These are phyloP conservation scores for Cinnamomum micranthum DNA, from an alignment of 164 flowering plant genomes.

Conservation along the genomic window DNA sequence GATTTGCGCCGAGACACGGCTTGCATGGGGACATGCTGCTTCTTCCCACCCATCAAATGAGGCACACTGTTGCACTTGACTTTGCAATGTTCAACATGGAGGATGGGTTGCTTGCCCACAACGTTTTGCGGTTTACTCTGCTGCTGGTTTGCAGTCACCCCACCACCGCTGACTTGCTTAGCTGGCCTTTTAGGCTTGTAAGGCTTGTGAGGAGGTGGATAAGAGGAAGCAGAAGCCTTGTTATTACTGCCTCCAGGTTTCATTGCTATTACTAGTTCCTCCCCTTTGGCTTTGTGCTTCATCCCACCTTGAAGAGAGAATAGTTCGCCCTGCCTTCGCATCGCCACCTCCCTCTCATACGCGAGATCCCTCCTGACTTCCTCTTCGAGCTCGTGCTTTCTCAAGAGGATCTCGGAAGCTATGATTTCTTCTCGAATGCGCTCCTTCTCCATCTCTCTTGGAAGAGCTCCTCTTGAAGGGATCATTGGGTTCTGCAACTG, in stretches of 20 bases:
- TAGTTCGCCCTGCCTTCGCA: slow-evolving; percentile 9
- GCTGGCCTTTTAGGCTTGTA: background rate
- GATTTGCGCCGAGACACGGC: too few relatives aligned
- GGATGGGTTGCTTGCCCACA: background rate
- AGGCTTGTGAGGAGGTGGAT: too few relatives aligned
- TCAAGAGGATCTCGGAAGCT: slow-evolving; percentile 19
- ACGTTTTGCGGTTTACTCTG: background rate
- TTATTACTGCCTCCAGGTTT: background rate
- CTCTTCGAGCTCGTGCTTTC: slow-evolving; percentile 24
- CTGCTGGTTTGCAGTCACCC: background rate
- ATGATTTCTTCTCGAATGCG: slow-evolving; percentile 31
- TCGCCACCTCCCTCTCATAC: slow-evolving; percentile 24
- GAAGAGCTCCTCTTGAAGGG: slow-evolving; percentile 12
- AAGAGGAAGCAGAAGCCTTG: background rate
- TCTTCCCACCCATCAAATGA: slow-evolving; percentile 4
- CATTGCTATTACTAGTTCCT: slow-evolving; percentile 1
- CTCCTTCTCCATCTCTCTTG: slow-evolving; percentile 29
- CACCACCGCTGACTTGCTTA: background rate
- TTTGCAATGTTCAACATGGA: slow-evolving; percentile 1
- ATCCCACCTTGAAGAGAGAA: slow-evolving; percentile 19
- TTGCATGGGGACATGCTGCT: slow-evolving; percentile 4
- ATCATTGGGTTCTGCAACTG: background rate
- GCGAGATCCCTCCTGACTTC: slow-evolving; percentile 35
- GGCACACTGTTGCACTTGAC: slow-evolving; percentile 3
- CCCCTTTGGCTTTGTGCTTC: slow-evolving; percentile 35